Conservation (phyloP, 169 alveolate genomes). For the Plasmodium inui region DNA sequence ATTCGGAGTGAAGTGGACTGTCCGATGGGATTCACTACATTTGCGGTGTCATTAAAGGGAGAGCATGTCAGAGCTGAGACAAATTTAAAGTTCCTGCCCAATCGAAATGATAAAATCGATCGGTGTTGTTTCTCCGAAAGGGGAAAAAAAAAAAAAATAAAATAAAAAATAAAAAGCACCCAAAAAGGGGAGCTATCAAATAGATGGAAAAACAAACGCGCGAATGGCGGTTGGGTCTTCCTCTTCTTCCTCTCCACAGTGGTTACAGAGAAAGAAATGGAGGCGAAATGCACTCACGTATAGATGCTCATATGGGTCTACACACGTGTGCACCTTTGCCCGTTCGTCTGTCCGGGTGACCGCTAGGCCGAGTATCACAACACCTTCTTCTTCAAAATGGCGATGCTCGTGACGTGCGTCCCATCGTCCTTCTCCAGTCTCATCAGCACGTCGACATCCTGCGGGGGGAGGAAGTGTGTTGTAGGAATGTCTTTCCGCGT, state of each 20-base stretch:
- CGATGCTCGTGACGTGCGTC: conserved; percentile 7
- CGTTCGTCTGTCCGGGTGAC: not conserved
- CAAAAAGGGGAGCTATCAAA: not conserved
- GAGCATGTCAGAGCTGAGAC: not conserved
- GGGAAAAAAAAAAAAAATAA: not conserved
- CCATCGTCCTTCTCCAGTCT: conserved; percentile 1
- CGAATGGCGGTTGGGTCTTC: not conserved
- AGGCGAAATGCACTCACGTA: not conserved
- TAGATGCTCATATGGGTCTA: not conserved
- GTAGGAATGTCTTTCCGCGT: not conserved
- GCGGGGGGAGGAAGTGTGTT: not conserved
- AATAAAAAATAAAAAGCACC: not conserved
- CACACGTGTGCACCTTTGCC: not conserved
- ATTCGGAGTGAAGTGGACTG: not conserved
- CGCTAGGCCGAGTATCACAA: not conserved
- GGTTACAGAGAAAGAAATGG: not conserved
- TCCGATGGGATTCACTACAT: not conserved
- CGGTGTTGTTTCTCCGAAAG: not conserved
- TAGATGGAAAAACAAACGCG: not conserved
- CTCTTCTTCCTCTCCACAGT: not conserved
- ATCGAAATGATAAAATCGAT: not conserved
- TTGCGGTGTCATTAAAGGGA: not conserved
- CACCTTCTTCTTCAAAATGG: conserved; percentile 19
- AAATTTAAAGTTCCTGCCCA: not conserved
- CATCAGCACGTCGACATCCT: conserved; percentile 40